Evolutionary conservation across 805 yeast species (phyloP).

Genomic region (Metschnikowia aberdeeniae): DNA sequence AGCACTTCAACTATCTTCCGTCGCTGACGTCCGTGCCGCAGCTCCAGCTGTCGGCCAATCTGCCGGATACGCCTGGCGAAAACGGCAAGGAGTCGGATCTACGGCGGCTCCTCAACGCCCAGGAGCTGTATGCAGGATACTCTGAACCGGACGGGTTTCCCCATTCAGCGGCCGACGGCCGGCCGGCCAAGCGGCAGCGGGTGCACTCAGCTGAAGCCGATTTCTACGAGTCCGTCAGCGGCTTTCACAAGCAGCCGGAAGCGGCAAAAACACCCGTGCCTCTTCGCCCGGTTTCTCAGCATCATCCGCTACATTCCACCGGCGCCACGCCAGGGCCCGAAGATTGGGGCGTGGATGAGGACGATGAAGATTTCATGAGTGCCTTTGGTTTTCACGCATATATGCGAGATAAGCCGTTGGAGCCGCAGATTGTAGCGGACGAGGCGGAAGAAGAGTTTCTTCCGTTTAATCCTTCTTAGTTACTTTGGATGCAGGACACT

Average conservation of each 20-base stretch:
- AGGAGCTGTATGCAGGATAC: slow-evolving; percentile 4
- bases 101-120: slow-evolving; percentile 40
- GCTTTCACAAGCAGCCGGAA: slow-evolving; percentile 24
- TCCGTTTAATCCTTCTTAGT: slow-evolving; percentile 41
- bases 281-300: slow-evolving; percentile 45
- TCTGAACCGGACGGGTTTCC: neutral
- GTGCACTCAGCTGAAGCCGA: slow-evolving; percentile 50
- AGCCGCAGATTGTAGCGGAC: slow-evolving; percentile 4
- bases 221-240: slow-evolving; percentile 68
- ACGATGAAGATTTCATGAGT: slow-evolving; percentile 32
- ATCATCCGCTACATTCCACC: slow-evolving; percentile 41
- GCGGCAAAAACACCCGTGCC: neutral
- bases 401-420: slow-evolving; percentile 23
- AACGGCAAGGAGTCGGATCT: slow-evolving; percentile 38
- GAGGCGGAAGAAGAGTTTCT: slow-evolving; percentile 19
- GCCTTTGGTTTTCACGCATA: slow-evolving; percentile 38
- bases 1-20: slow-evolving; percentile 73
- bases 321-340: slow-evolving; percentile 18
- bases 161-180: slow-evolving; percentile 25
- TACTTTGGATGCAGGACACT: too few relatives aligned
- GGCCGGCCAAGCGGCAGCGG: slow-evolving; percentile 7
- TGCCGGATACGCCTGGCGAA: slow-evolving; percentile 27
- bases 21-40: slow-evolving; percentile 70
- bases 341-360: slow-evolving; percentile 23
- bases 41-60: slow-evolving; percentile 54